Evolutionary conservation across 2,329 filamentous ascomycete species (phyloP).

Genomic region (Aspergillus thermomutatus): DNA sequence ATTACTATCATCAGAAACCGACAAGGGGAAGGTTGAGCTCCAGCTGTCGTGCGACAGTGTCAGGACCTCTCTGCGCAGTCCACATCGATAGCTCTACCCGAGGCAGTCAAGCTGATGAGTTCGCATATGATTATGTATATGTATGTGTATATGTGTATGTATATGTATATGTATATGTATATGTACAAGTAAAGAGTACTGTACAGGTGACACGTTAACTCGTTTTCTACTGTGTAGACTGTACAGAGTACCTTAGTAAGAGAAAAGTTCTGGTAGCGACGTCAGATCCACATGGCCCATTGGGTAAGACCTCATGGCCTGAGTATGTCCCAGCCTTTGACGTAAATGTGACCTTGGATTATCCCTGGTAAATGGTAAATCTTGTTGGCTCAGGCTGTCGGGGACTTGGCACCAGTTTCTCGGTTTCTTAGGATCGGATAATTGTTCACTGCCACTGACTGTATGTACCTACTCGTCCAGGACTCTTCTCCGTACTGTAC

Average conservation of each 20-base stretch:
- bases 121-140: neutral
- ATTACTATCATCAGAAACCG: neutral
- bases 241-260: no score
- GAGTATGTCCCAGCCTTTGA: neutral
- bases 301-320: neutral
- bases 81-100: neutral
- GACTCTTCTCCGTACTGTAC: no score
- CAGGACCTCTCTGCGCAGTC: no score
- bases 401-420: no score
- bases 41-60: neutral
- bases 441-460: no score
- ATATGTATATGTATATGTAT: neutral
- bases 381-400: no score
- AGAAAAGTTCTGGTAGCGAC: no score
- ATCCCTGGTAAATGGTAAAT: no score
- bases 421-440: no score
- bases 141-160: no score
- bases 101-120: neutral
- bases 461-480: no score
- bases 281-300: neutral
- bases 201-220: neutral
- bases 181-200: neutral
- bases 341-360: neutral
- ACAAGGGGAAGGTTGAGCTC: neutral
- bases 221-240: no score